phyloP scores from a whole-genome alignment of 306 rosid genomes.

The Corylus heterophylla region DNA sequence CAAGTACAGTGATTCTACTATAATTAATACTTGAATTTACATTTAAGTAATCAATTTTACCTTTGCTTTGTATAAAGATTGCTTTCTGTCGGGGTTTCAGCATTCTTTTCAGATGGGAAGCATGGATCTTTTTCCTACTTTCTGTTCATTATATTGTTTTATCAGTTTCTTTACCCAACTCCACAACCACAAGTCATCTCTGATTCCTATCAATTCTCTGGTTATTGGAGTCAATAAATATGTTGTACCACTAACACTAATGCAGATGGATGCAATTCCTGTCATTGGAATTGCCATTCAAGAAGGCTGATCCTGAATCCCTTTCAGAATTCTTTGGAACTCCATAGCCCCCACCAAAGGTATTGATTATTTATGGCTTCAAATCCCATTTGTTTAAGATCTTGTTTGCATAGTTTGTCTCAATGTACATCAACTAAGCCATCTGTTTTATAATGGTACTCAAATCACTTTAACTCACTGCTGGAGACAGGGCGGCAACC shows the following conservation, averaged over 20 bases:
- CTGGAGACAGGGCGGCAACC: too few species aligned
- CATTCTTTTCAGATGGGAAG: neutral
- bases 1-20: neutral
- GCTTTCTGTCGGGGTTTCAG: slow-evolving; percentile 4
- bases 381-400: neutral
- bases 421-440: too few species aligned
- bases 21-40: slow-evolving; percentile 31
- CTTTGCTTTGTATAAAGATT: slow-evolving; percentile 21
- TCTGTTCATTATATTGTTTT: neutral
- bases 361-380: neutral
- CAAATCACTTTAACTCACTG: too few species aligned
- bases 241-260: neutral
- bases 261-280: slow-evolving; percentile 7
- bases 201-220: slow-evolving; percentile 28
- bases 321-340: neutral
- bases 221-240: neutral
- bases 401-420: neutral
- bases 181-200: slow-evolving; percentile 46
- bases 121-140: neutral
- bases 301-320: neutral
- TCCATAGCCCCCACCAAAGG: neutral
- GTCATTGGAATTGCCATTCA: neutral
- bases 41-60: slow-evolving; percentile 32
- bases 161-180: slow-evolving; percentile 24
- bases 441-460: too few species aligned